These are phyloP conservation scores for Stromatinia cepivora DNA, from an alignment of 2,329 filamentous ascomycete genomes.

Conservation along the genomic window DNA sequence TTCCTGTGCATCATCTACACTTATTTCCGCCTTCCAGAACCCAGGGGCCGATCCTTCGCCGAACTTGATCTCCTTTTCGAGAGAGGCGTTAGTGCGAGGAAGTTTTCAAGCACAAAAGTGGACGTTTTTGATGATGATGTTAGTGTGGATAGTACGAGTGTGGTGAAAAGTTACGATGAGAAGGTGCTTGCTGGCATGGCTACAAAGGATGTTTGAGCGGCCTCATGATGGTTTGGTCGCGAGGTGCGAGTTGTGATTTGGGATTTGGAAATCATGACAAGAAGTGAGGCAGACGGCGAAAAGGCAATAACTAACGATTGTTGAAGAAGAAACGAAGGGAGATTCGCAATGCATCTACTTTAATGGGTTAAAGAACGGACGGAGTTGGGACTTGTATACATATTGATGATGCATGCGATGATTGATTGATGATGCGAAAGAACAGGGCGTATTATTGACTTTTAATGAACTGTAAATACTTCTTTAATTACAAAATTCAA, in stretches of 20 bases:
- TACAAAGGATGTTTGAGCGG: background rate
- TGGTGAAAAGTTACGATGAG: conserved; percentile 49
- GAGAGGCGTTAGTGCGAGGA: conserved; percentile 52
- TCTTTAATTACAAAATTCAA: background rate
- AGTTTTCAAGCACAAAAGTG: conserved; percentile 40
- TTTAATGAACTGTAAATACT: background rate
- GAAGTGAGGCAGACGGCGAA: background rate
- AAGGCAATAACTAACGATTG: background rate
- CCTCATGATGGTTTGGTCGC: background rate
- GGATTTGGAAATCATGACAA: background rate
- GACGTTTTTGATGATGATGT: conserved; percentile 37
- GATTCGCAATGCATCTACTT: background rate
- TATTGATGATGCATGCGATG: background rate
- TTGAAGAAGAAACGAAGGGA: background rate
- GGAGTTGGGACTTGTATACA: conserved; percentile 7
- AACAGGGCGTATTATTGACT: background rate
- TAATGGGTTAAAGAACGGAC: background rate
- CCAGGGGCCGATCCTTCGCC: conserved; percentile 76
- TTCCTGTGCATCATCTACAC: conserved; percentile 61
- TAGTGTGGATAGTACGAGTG: conserved; percentile 29
- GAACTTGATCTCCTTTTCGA: conserved; percentile 87
- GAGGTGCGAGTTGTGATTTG: background rate
- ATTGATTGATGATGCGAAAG: background rate
- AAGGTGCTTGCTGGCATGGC: conserved; percentile 58
- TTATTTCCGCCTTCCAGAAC: conserved; percentile 80